Conservation (phyloP, 352 stramenopile species). For the Globisporangium acanthophoron region DNA sequence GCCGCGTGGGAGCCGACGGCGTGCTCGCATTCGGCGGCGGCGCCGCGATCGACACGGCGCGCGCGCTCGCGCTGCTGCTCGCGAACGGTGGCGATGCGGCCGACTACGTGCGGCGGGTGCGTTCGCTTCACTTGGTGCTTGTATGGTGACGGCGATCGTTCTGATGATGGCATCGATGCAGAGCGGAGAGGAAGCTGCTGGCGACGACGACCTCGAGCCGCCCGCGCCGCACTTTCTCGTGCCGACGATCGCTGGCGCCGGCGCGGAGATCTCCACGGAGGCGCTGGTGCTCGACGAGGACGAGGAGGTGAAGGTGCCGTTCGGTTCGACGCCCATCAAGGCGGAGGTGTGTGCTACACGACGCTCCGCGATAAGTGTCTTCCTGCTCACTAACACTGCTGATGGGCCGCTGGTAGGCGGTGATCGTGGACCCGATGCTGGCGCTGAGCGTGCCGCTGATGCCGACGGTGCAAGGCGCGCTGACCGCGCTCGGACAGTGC, state of each 20-base stretch:
- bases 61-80: conserved; percentile 48
- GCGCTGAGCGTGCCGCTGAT: conserved; percentile 53
- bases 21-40: conserved; percentile 68
- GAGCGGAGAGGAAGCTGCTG: not conserved
- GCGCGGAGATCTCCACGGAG: conserved; percentile 44
- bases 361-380: not conserved
- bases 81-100: conserved; percentile 33
- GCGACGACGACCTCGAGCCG: conserved; percentile 14
- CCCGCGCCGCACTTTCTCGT: conserved; percentile 45
- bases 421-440: conserved; percentile 66
- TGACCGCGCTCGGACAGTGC: conserved; percentile 65
- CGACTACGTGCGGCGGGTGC: conserved; percentile 19
- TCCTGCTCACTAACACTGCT: not conserved
- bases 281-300: conserved; percentile 64
- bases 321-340: conserved; percentile 34
- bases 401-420: conserved; percentile 20
- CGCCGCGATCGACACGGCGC: conserved; percentile 55
- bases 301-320: conserved; percentile 48
- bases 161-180: not conserved
- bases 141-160: too few species aligned
- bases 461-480: conserved; percentile 45
- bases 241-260: conserved; percentile 49
- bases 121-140: too few species aligned
- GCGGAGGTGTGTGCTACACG: conserved; percentile 21
- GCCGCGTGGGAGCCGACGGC: conserved; percentile 58